These are phyloP conservation scores for Penstemon eatonii DNA, from an alignment of 257 asterid species.

Conservation along the genomic window DNA sequence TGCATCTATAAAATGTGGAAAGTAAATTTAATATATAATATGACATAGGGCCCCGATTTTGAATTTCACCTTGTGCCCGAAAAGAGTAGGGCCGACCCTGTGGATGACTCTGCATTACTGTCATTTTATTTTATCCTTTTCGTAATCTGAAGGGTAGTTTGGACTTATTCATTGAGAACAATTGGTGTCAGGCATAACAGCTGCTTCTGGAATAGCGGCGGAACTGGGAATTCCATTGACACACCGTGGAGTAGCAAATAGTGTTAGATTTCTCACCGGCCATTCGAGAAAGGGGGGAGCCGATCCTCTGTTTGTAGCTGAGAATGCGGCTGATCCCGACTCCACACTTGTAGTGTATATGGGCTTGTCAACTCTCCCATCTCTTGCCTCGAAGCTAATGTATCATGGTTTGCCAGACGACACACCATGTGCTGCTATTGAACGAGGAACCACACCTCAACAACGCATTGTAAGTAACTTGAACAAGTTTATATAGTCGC, in stretches of 20 bases:
- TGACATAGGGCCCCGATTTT: no score
- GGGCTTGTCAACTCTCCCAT: slow-evolving; percentile 94
- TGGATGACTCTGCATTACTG: not conserved
- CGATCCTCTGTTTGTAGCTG: slow-evolving; percentile 87
- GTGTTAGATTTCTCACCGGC: slow-evolving; percentile 88
- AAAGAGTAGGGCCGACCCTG: no score
- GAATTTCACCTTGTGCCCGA: no score
- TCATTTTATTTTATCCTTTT: not conserved
- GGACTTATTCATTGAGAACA: slow-evolving; percentile 11
- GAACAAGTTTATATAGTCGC: not conserved
- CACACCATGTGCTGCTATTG: slow-evolving; percentile 93
- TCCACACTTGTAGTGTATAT: slow-evolving; percentile 86
- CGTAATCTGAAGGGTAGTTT: not conserved
- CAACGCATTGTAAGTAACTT: slow-evolving; percentile 61
- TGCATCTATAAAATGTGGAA: no score
- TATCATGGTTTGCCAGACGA: slow-evolving; percentile 73
- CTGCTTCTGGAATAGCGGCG: slow-evolving; percentile 98
- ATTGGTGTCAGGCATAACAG: slow-evolving; percentile 75
- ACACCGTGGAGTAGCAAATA: slow-evolving; percentile 89
- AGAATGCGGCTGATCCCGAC: slow-evolving; percentile 87
- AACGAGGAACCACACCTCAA: slow-evolving; percentile 96
- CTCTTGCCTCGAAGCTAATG: slow-evolving; percentile 76
- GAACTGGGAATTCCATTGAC: slow-evolving; percentile 95
- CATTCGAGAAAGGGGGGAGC: slow-evolving; percentile 95
- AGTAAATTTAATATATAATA: no score